phyloP scores from a whole-genome alignment of 768 basidiomycete species.

The Piloderma croceum region DNA sequence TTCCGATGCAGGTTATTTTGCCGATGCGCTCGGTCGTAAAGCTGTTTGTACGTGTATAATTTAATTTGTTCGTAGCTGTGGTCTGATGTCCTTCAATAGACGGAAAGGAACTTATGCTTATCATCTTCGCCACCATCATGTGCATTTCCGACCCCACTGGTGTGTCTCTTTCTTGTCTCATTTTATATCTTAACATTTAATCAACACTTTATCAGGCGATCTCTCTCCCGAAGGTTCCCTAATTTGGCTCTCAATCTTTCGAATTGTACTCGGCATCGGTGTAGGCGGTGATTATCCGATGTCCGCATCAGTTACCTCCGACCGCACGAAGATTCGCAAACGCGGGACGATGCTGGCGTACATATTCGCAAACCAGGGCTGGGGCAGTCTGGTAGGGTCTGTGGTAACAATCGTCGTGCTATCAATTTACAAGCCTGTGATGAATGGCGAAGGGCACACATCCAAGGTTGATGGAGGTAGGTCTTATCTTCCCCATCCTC shows the following conservation, averaged over 20 bases:
- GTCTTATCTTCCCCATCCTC: slow-evolving; percentile 15
- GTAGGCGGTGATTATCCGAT: slow-evolving; percentile 80
- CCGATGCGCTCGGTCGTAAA: slow-evolving; percentile 65
- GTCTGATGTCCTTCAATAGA: slow-evolving; percentile 31
- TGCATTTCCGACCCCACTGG: slow-evolving; percentile 62
- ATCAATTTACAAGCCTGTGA: slow-evolving; percentile 54
- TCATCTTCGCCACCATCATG: slow-evolving; percentile 73
- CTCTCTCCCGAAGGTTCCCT: slow-evolving; percentile 47
- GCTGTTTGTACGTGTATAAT: slow-evolving; percentile 43
- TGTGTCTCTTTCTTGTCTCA: slow-evolving; percentile 6
- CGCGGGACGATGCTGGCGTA: slow-evolving; percentile 72
- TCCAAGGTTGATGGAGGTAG: slow-evolving; percentile 67
- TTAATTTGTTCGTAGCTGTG: neutral
- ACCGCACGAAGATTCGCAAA: slow-evolving; percentile 58
- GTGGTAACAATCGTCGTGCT: slow-evolving; percentile 61
- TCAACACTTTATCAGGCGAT: slow-evolving; percentile 27
- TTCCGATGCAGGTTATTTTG: slow-evolving; percentile 45
- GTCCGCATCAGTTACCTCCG: slow-evolving; percentile 64
- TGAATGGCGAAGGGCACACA: slow-evolving; percentile 52
- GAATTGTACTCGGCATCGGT: slow-evolving; percentile 71
- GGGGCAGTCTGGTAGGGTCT: slow-evolving; percentile 64
- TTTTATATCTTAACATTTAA: neutral
- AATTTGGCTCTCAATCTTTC: slow-evolving; percentile 61
- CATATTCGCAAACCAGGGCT: slow-evolving; percentile 74
- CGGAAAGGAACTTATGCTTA: slow-evolving; percentile 76